Percentiles rank a stretch among this genome's conserved stretches.
Conservation (phyloP, 768 basidiomycete genomes). For the Kwoniella sp. region DNA sequence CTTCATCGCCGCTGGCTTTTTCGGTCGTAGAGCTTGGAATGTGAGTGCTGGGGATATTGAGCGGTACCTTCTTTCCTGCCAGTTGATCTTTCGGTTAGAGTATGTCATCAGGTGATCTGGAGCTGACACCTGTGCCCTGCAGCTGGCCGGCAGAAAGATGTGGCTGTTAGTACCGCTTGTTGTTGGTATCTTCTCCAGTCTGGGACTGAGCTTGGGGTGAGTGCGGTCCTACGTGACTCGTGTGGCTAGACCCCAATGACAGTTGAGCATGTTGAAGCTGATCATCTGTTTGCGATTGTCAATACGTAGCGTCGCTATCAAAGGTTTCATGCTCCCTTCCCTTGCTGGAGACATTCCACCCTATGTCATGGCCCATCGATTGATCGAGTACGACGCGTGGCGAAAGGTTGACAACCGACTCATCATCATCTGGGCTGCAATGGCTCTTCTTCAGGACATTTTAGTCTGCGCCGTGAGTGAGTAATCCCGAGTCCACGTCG, state of each 20-base stretch:
- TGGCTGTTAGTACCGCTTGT: constrained; percentile 14
- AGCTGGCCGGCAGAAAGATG: constrained; percentile 18
- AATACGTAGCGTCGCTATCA: constrained; percentile 15
- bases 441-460: constrained; percentile 19
- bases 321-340: constrained; percentile 21
- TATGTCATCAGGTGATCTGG: too few relatives aligned
- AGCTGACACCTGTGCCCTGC: not conserved
- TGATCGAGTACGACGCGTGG: constrained; percentile 17
- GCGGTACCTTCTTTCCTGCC: too few relatives aligned
- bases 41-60: constrained; percentile 23
- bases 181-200: constrained; percentile 21
- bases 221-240: too few relatives aligned
- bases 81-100: not conserved
- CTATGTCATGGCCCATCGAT: not conserved
- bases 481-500: not conserved
- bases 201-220: constrained; percentile 26
- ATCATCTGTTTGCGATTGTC: too few relatives aligned
- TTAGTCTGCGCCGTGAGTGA: constrained; percentile 17
- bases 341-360: constrained; percentile 10
- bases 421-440: constrained; percentile 19
- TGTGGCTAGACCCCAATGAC: too few relatives aligned
- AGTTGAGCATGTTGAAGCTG: not conserved
- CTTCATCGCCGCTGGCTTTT: constrained; percentile 20
- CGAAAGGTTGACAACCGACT: constrained; percentile 16
- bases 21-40: constrained; percentile 24